These are phyloP conservation scores for Cynanchum wilfordii DNA, from an alignment of 257 asterid species.

Conservation along the genomic window DNA sequence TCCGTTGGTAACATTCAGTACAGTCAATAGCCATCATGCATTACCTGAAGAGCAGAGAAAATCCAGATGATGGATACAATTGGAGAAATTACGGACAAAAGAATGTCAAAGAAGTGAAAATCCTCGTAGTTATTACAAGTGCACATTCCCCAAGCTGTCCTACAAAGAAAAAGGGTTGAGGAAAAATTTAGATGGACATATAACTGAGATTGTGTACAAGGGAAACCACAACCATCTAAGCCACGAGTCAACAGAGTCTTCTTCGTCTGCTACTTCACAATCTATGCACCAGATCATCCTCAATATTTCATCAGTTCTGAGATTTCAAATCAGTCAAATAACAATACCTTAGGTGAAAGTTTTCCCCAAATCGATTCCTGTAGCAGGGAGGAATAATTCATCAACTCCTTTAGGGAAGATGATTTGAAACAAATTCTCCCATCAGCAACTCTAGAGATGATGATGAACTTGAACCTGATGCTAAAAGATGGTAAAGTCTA, in stretches of 20 bases:
- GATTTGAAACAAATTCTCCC: constrained; percentile 72
- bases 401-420: constrained; percentile 76
- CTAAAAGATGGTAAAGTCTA: constrained; percentile 74
- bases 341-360: constrained; percentile 30
- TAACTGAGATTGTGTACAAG: constrained; percentile 83
- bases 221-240: constrained; percentile 86
- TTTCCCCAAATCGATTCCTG: constrained; percentile 33
- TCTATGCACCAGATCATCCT: constrained; percentile 27
- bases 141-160: constrained; percentile 76
- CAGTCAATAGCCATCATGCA: constrained; percentile 30
- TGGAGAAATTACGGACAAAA: constrained; percentile 92
- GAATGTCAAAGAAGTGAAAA: constrained; percentile 78
- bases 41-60: constrained; percentile 54
- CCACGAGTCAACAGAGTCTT: constrained; percentile 70
- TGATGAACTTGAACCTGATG: constrained; percentile 66
- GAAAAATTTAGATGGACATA: constrained; percentile 66
- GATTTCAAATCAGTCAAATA: constrained; percentile 26
- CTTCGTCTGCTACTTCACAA: constrained; percentile 31
- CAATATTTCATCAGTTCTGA: constrained; percentile 25
- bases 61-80: constrained; percentile 83
- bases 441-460: constrained; percentile 63
- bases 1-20: constrained; percentile 16
- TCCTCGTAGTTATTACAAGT: constrained; percentile 84
- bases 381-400: constrained; percentile 58
- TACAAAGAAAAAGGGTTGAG: constrained; percentile 87